Evolutionary conservation across 2,329 filamentous ascomycete species (phyloP), one percentile per base, ranked within the genome.

Genomic region (Colletotrichum somersetense): DNA sequence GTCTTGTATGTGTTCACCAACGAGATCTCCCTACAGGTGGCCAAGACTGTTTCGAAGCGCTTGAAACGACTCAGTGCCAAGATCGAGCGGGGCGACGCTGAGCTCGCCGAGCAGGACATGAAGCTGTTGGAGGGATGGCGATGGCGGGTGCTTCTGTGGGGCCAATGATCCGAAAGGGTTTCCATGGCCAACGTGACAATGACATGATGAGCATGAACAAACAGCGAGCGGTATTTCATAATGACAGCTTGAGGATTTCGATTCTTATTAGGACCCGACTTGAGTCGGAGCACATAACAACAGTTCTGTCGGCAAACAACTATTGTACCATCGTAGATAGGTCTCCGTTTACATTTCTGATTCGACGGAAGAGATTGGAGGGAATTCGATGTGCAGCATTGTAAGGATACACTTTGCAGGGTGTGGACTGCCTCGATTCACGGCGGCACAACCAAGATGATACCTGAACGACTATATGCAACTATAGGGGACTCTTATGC

Each of bases 1-100:
- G 85, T 89, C 26, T 79, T 90, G 50, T 89, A 88, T 77, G 84
- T 90, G 16, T 90, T 90, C 73, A 84, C 86, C 75, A 89, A 88
- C 76, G 88, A 90, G 77, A 88, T 90, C 26, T 83, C 86, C 64
- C 77, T 90, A 58, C 84, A 87, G 5, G 87, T 89, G 4, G 87
- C 86, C 14, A 83, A 82, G 76, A 89, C 87, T 5, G 78, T 88
- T 23, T 81, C 83, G 40, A 86, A 85, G 77, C 80, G 87, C 38
- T 76, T 89, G 59, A 86, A 84, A 79, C 82, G 82, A 58, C 81
- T 90, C 10, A 79, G 80, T 38, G 77, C 80, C 33, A 84, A 85
- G 75, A 80, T 89, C 20, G 85, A 89, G 77, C 77, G 81, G 1
- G 86, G 85, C 6, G 81, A 85, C 38, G 79, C 83, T 8, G 81